A percentile compares a stretch with the other conserved stretches of the same genome.
phyloP scores from a whole-genome alignment of 345 rosid species.

The Salix arbutifolia region DNA sequence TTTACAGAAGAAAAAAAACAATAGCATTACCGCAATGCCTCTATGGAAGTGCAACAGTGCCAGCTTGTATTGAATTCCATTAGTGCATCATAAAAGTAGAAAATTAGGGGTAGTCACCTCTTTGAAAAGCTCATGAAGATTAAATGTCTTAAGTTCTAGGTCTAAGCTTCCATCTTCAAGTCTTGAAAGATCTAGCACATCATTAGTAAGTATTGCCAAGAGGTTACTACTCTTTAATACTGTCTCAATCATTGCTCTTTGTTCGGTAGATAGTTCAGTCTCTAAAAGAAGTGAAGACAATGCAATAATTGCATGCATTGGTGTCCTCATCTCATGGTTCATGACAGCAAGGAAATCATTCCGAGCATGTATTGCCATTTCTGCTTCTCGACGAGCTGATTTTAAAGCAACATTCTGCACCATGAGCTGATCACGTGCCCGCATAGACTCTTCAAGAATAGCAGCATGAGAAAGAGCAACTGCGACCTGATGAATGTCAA shows the following conservation, averaged over 20 bases:
- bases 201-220: slow-evolving; percentile 75
- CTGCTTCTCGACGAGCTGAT: slow-evolving; percentile 83
- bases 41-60: not conserved
- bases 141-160: slow-evolving; percentile 53
- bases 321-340: slow-evolving; percentile 98
- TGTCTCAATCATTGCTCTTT: slow-evolving; percentile 83
- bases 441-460: slow-evolving; percentile 85
- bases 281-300: slow-evolving; percentile 84
- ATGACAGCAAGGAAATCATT: slow-evolving; percentile 93
- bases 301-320: slow-evolving; percentile 85
- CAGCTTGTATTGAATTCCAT: not conserved
- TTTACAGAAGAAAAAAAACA: slow-evolving; percentile 1
- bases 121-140: slow-evolving; percentile 59
- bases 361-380: slow-evolving; percentile 82
- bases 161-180: slow-evolving; percentile 91
- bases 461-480: slow-evolving; percentile 99
- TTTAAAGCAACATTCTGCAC: slow-evolving; percentile 77
- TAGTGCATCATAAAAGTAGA: not conserved
- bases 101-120: slow-evolving; percentile 49
- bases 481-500: slow-evolving; percentile 57
- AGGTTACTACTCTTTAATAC: slow-evolving; percentile 88
- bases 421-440: slow-evolving; percentile 79
- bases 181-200: slow-evolving; percentile 85
- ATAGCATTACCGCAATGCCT: not conserved
- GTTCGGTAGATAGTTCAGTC: slow-evolving; percentile 72